These are phyloP conservation scores for Coleophoma eucalyptorum DNA, from an alignment of 2,329 filamentous ascomycete species.

Conservation along the genomic window DNA sequence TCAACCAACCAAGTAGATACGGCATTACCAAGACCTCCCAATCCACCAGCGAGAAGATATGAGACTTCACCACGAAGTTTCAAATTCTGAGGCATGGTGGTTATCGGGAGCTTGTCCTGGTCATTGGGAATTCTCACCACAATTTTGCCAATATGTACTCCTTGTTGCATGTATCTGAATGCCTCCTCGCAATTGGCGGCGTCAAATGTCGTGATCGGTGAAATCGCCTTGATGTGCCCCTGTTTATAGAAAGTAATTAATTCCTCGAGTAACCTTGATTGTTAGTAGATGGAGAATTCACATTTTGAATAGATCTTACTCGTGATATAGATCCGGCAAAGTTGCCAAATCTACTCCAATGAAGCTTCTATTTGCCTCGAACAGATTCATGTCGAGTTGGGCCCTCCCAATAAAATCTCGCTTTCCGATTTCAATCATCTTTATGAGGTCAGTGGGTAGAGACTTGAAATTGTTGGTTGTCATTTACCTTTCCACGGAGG, in stretches of 20 bases:
- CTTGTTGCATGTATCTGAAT: constrained; percentile 11
- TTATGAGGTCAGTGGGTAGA: neutral
- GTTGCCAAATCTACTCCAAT: constrained; percentile 14
- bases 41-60: constrained; percentile 37
- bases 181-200: constrained; percentile 1
- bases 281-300: neutral
- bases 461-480: neutral
- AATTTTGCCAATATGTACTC: constrained; percentile 10
- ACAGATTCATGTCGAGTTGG: constrained; percentile 17
- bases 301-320: constrained; percentile 1
- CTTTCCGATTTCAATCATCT: constrained; percentile 34
- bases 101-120: neutral
- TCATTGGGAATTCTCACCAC: constrained; percentile 4
- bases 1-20: constrained; percentile 32
- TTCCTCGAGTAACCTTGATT: constrained; percentile 3
- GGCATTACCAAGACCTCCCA: constrained; percentile 35
- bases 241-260: neutral
- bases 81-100: neutral
- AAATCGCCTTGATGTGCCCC: constrained; percentile 11
- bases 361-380: constrained; percentile 21
- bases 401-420: constrained; percentile 20
- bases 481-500: constrained; percentile 26
- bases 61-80: constrained; percentile 15
- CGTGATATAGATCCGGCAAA: neutral
- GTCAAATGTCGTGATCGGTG: constrained; percentile 7